Evolutionary conservation across 805 yeast species (phyloP), one percentile per base, ranked within the genome.

Genomic region (Candida rishiriensis): DNA sequence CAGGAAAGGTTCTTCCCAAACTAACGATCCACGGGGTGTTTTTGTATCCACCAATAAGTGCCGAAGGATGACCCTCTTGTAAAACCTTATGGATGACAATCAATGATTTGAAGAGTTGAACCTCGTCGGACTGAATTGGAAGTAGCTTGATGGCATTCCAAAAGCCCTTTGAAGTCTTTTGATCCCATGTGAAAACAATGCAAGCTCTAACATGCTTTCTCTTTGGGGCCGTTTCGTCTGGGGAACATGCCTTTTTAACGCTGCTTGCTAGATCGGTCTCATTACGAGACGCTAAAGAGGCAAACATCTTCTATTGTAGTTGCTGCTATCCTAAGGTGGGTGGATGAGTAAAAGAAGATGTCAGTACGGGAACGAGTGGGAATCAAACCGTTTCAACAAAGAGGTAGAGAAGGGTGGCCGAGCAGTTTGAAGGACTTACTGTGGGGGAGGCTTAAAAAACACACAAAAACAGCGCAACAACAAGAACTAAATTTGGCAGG

Each of bases 41-140:
- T 49, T 79, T 72, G 56, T 80, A 85, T 2, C 88, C 97, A 56
- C 88, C 97, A 41, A 78, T 73, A 55, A 91, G 68, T 6, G 88
- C 81, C 26, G 87, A 76, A 12, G 88, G 88, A 62, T 91, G 98
- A n/a, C 99, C 99, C 65, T 91, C 99, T 63, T 93, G 98, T n/a
- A 91, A 68, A 6, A 93, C 91, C 57, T 91, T 90, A 58, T 91
- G 98, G 39, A 89, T 75, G 51, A 87, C 75, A 42, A 90, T 85
- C 59, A 93, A 70, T 13, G 95, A 83, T 61, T 91, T 91, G 70
- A 89, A 90, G 49, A 86, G 65, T 64, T 86, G 95, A 14, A 90
- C 76, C 52, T 88, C 95, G 56, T 87, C 91, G 44, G 78, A 75
- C 50, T 83, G 89, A 46, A 90, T 69, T 1, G 97, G 96, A 49